A percentile compares a stretch with the other conserved stretches of the same genome.
These are phyloP conservation scores for Pichia sp. DNA, from an alignment of 1,139 yeast species.

Conservation along the genomic window DNA sequence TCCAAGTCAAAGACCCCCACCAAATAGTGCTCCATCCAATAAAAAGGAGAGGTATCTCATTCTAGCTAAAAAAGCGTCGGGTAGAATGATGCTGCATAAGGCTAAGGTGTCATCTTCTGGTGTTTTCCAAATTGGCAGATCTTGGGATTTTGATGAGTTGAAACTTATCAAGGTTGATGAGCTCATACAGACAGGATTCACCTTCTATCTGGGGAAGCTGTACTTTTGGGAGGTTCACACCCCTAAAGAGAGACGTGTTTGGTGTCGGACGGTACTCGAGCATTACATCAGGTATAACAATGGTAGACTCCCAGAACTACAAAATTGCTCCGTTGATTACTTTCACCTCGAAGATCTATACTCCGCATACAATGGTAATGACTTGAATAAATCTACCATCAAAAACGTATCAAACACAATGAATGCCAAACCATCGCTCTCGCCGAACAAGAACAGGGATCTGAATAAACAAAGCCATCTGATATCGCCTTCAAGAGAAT, in stretches of 20 bases:
- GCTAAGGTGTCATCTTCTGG: slow-evolving; percentile 76
- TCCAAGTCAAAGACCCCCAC: slow-evolving; percentile 40
- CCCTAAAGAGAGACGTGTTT: slow-evolving; percentile 58
- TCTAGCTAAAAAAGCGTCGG: slow-evolving; percentile 45
- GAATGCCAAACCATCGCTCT: no score
- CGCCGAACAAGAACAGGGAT: no score
- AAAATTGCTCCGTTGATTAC: slow-evolving; percentile 33
- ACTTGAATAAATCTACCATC: no score
- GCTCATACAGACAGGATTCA: slow-evolving; percentile 48
- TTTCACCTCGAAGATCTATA: slow-evolving; percentile 21
- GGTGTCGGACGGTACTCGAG: slow-evolving; percentile 55
- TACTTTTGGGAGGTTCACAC: slow-evolving; percentile 83
- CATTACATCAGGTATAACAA: slow-evolving; percentile 64
- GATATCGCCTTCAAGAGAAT: no score
- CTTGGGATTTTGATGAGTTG: slow-evolving; percentile 84
- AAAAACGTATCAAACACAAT: no score
- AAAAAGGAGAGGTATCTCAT: slow-evolving; percentile 42
- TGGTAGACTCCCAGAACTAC: slow-evolving; percentile 55
- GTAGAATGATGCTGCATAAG: slow-evolving; percentile 72
- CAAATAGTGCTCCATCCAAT: slow-evolving; percentile 31
- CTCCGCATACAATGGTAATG: no score
- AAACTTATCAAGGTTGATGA: slow-evolving; percentile 46
- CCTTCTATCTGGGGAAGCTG: slow-evolving; percentile 51
- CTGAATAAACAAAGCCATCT: no score
- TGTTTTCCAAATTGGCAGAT: slow-evolving; percentile 81